Conservation (phyloP, 768 basidiomycete genomes). For the Hebeloma cylindrosporum region DNA sequence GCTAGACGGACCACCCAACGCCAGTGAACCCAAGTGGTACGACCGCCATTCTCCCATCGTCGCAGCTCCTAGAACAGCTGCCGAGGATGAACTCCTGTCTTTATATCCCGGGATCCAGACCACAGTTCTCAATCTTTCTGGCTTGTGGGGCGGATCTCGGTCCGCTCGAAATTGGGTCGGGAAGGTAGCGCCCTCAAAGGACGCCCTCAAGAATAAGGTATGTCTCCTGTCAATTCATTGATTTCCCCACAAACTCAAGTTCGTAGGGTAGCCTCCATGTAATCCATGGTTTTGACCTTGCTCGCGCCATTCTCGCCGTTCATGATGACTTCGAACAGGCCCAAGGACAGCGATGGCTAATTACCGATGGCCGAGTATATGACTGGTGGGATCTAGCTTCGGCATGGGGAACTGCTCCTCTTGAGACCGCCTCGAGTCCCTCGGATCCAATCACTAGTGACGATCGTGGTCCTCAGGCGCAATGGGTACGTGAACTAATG, state of each 20-base stretch:
- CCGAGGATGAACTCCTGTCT: conserved; percentile 55
- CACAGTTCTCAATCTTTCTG: conserved; percentile 60
- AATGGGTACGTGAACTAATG: conserved; percentile 64
- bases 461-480: conserved; percentile 38
- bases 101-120: conserved; percentile 40
- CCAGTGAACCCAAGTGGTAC: conserved; percentile 38
- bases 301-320: conserved; percentile 60
- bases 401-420: conserved; percentile 43
- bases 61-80: conserved; percentile 43
- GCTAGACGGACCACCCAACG: conserved; percentile 1
- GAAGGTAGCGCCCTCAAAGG: conserved; percentile 56
- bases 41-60: conserved; percentile 52
- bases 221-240: conserved; percentile 2
- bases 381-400: conserved; percentile 71
- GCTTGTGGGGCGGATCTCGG: conserved; percentile 61
- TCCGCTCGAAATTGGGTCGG: conserved; percentile 50
- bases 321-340: conserved; percentile 44
- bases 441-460: conserved; percentile 11
- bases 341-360: conserved; percentile 52
- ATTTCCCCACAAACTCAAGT: not conserved
- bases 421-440: not conserved
- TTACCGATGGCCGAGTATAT: conserved; percentile 56
- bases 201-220: conserved; percentile 50
- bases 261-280: conserved; percentile 60
- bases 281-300: conserved; percentile 61